Conservation (phyloP, 768 basidiomycete genomes). For the Termitomyces sp. region DNA sequence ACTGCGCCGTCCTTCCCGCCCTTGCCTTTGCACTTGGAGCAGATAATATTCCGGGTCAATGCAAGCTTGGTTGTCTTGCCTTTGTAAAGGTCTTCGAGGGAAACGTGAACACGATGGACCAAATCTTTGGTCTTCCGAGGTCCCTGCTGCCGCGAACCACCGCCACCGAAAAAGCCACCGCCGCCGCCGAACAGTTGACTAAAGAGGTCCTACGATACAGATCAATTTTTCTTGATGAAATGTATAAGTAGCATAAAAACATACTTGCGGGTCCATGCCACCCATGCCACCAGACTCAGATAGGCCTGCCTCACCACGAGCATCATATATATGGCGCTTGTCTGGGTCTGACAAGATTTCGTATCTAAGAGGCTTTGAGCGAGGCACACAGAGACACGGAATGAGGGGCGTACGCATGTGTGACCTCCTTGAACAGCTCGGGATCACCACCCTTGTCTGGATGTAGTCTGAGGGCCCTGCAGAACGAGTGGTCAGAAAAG, state of each 20-base stretch:
- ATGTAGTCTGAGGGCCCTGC: slow-evolving; percentile 77
- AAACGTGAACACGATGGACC: slow-evolving; percentile 91
- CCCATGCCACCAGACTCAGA: slow-evolving; percentile 85
- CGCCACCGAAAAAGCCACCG: slow-evolving; percentile 69
- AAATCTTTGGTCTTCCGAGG: slow-evolving; percentile 97
- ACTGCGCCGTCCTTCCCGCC: slow-evolving; percentile 98
- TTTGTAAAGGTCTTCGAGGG: slow-evolving; percentile 98
- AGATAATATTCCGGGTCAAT: slow-evolving; percentile 91
- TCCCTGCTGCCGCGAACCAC: slow-evolving; percentile 53
- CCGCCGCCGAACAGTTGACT: slow-evolving; percentile 89
- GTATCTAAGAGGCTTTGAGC: slow-evolving; percentile 47
- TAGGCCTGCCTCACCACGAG: slow-evolving; percentile 88
- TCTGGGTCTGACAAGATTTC: slow-evolving; percentile 89
- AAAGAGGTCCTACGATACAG: slow-evolving; percentile 73
- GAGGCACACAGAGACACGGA: slow-evolving; percentile 3
- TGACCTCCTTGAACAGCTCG: slow-evolving; percentile 96
- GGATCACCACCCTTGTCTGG: slow-evolving; percentile 96
- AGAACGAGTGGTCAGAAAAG: slow-evolving; percentile 6
- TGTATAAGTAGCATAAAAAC: slow-evolving; percentile 12
- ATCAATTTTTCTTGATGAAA: background rate
- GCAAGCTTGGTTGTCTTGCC: slow-evolving; percentile 99
- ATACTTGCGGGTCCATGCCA: slow-evolving; percentile 92
- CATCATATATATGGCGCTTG: slow-evolving; percentile 79
- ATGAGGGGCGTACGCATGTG: slow-evolving; percentile 69
- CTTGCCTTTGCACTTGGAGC: slow-evolving; percentile 89